Conservation (phyloP, 2,329 filamentous ascomycete genomes). For the Xylariales sp. region DNA sequence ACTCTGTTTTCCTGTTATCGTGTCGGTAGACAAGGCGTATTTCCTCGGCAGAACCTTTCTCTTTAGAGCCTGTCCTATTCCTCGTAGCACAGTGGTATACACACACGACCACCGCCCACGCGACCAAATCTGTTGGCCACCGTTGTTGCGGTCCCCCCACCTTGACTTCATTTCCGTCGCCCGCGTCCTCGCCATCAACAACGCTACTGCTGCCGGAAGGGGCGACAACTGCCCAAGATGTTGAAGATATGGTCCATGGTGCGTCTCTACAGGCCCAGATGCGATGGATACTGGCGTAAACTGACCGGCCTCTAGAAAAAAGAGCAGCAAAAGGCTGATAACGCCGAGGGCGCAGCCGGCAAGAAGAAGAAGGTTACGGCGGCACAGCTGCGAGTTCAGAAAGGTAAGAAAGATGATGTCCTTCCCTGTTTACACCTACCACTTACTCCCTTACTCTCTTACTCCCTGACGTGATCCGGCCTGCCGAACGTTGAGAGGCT, state of each 20-base stretch:
- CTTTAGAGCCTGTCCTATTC: too few species aligned
- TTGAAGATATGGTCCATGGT: slow-evolving; percentile 99
- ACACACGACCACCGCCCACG: too few species aligned
- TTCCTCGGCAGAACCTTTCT: too few species aligned
- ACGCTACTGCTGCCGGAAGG: neutral
- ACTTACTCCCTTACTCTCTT: too few species aligned
- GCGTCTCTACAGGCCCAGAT: slow-evolving; percentile 20
- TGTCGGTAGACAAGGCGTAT: too few species aligned
- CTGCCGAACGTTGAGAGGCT: too few species aligned
- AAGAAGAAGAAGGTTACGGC: slow-evolving; percentile 99
- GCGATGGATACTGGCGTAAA: neutral
- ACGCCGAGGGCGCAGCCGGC: slow-evolving; percentile 66
- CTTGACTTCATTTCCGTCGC: neutral
- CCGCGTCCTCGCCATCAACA: neutral
- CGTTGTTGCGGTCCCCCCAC: neutral
- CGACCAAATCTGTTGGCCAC: neutral
- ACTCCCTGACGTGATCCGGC: too few species aligned
- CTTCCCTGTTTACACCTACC: too few species aligned
- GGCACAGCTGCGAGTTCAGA: slow-evolving; percentile 90
- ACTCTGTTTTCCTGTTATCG: too few species aligned
- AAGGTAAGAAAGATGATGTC: slow-evolving; percentile 72
- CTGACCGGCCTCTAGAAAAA: slow-evolving; percentile 64
- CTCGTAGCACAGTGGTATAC: too few species aligned
- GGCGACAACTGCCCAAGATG: slow-evolving; percentile 58
- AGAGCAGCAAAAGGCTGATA: slow-evolving; percentile 91